Evolutionary conservation across 768 basidiomycete species (phyloP), one percentile per base, ranked within the genome.

Genomic region (Hysterangium stoloniferum): DNA sequence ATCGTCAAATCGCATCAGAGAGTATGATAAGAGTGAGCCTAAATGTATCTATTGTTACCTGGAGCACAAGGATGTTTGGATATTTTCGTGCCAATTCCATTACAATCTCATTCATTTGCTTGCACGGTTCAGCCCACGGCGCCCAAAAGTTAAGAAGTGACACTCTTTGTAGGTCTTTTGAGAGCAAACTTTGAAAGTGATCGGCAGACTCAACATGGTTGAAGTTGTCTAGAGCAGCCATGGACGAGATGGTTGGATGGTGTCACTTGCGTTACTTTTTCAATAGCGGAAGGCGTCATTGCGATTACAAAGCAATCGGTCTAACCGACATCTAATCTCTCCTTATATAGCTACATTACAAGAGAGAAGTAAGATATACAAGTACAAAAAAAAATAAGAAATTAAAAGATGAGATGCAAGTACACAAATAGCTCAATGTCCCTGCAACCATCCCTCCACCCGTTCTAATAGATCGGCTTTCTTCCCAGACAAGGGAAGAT

Each of bases 111-210:
- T 92, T 93, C 85, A 96, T 95, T 59, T 84, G 76, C 58, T 75
- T 75, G 72, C 94, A 98, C 34, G 93, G 92, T 54, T 79, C 86
- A 0, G 92, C 96, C 90, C 91, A 86, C 66, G 79, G 71, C 36
- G 94, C 89, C 86, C 92, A 94, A 65, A 97, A 99, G 68, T 87
- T 90, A 62, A 96, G 80, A 32, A 95, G 71, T 4, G 93, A 93
- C 20, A 95, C 76, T 19, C 87, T 73, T 17, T 76, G 67, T 29
- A 99, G 78, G 66, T 98, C 94, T 19, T 66, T 61, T 0, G 81
- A 82, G 41, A 97, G 79, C 7, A 88, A 66, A 6, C 69, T 61
- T 63, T 89, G 80, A 68, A 98, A 91, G 44, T 89, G 77, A 1
- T 75, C 67, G 1, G 88, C 65, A 3, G 86, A 86, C 20, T 67